phyloP scores from a whole-genome alignment of 2,329 filamentous ascomycete genomes.

The Colletotrichum agaves region DNA sequence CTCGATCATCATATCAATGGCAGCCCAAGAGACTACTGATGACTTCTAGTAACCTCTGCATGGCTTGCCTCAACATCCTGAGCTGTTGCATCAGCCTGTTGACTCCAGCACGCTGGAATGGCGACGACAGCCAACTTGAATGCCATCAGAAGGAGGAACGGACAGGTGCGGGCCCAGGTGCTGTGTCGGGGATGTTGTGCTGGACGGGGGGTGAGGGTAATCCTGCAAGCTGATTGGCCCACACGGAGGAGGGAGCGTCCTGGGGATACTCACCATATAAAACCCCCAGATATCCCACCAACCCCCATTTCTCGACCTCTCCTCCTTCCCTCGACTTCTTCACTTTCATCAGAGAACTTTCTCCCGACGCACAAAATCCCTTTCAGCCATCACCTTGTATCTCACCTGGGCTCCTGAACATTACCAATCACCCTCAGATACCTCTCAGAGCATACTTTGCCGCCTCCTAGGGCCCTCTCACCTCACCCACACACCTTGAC shows the following conservation, averaged over 20 bases:
- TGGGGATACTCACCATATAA: slow-evolving; percentile 38
- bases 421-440: slow-evolving; percentile 5
- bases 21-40: background rate
- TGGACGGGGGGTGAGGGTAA: slow-evolving; percentile 11
- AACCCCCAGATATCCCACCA: slow-evolving; percentile 35
- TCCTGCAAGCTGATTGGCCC: slow-evolving; percentile 31
- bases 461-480: background rate
- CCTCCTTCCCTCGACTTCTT: slow-evolving; percentile 16
- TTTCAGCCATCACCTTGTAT: slow-evolving; percentile 22
- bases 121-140: background rate
- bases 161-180: slow-evolving; percentile 14
- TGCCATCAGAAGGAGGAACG: background rate
- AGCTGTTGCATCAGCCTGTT: background rate
- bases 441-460: background rate
- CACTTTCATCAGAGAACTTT: slow-evolving; percentile 16
- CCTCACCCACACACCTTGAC: background rate
- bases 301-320: slow-evolving; percentile 27
- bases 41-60: slow-evolving; percentile 6
- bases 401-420: background rate
- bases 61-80: background rate
- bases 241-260: slow-evolving; percentile 20
- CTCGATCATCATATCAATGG: background rate
- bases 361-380: background rate
- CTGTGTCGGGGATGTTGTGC: slow-evolving; percentile 13
- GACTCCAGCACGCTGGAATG: background rate